Evolutionary conservation across 257 asterid genomes (phyloP), one percentile per base, ranked within the genome.

Genomic region (Nicotiana otophora): DNA sequence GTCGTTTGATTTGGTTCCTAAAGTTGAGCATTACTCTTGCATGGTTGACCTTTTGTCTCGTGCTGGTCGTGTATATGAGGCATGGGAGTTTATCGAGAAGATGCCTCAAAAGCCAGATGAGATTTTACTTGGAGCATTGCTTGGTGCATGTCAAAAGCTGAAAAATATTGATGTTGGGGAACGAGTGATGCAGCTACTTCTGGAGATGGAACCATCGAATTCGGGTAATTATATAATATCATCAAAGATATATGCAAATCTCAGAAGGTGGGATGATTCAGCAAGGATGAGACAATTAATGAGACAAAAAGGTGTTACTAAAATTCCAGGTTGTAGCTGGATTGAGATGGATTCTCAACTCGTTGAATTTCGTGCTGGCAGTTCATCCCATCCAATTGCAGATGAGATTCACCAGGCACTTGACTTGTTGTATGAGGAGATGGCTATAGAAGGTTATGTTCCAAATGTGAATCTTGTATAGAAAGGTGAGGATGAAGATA

Each of bases 321-420:
- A 95, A 87, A 92, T 92, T 65, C 99, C 98, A 2, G 97, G 97
- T 68, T 94, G 99, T 88, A 95, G 98, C 86, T 95, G 97, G 97
- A 85, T 94, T 76, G 97, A 92, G 90, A 89, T 88, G 89, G 94
- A 87, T 17, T 89, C 96, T 77, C 88, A 84, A 19, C 91, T 92
- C 78, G 89, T 84, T 17, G 97, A 92, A 85, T 94, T 95, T 90
- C 97, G 89, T 83, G 97, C 98, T 64, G 90, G 97, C 31, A 92
- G 88, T 42, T 83, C 85, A 58, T 80, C 86, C 46, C 87, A 87
- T 81, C 89, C 81, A 80, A 82, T 84, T 82, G 83, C 90, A 53
- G 84, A 82, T 54, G 86, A 77, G 15, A 86, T 94, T 77, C 86
- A 81, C 66, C 87, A 74, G 61, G 88, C 87, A 78, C 94, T 95